phyloP scores from a whole-genome alignment of 306 rosid genomes.

The Castanea crenata region DNA sequence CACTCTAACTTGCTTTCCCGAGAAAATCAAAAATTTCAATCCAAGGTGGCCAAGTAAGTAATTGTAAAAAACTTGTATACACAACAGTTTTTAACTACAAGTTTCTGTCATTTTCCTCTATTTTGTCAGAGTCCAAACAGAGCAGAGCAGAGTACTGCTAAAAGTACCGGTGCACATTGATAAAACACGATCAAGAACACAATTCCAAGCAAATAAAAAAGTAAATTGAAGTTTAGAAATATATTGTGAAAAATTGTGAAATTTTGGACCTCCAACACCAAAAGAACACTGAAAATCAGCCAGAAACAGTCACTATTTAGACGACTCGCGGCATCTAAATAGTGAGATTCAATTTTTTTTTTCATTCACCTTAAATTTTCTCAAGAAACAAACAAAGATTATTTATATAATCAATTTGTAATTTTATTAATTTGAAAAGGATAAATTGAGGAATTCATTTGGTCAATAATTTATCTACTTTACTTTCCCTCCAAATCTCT shows the following conservation, averaged over 20 bases:
- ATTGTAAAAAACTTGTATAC: background rate
- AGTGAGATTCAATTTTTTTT: too few species aligned
- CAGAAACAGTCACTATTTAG: too few species aligned
- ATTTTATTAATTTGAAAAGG: too few species aligned
- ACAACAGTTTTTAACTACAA: background rate
- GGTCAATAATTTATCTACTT: too few species aligned
- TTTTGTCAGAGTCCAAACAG: slow-evolving; percentile 27
- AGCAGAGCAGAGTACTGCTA: background rate
- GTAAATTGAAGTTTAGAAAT: background rate
- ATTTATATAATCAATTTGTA: too few species aligned
- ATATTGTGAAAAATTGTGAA: background rate
- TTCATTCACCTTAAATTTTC: too few species aligned
- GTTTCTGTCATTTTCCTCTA: slow-evolving; percentile 10
- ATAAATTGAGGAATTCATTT: too few species aligned
- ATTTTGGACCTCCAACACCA: background rate
- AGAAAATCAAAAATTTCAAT: background rate
- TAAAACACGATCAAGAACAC: slow-evolving; percentile 7
- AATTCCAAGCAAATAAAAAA: background rate
- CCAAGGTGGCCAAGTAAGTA: background rate
- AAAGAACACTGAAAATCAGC: background rate
- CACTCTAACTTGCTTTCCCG: too few species aligned
- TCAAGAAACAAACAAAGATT: too few species aligned
- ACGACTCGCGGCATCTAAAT: too few species aligned
- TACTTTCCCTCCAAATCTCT: too few species aligned
- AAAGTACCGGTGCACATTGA: background rate